Conservation (phyloP, 1,284 basidiomycete species). For the Wallemia hederae region DNA sequence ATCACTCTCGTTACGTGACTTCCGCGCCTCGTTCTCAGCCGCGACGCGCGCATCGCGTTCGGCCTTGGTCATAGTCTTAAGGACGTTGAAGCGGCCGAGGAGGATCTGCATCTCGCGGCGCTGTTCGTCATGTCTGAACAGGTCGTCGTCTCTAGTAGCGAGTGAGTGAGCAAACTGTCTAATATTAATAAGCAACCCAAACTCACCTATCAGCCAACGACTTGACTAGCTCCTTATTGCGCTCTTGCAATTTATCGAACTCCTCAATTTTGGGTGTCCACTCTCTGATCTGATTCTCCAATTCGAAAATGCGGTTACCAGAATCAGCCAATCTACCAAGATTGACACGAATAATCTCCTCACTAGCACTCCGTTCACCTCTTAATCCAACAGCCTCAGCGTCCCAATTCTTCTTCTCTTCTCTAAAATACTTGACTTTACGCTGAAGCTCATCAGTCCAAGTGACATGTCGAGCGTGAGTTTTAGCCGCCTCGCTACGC, state of each 20-base stretch:
- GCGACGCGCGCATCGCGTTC: neutral
- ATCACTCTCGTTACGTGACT: neutral
- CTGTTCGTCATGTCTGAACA: neutral
- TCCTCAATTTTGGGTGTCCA: neutral
- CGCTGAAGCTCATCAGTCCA: conserved; percentile 15
- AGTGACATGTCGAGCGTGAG: conserved; percentile 14
- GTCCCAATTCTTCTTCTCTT: conserved; percentile 13
- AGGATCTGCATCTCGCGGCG: neutral
- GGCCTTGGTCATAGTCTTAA: neutral
- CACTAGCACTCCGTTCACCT: conserved; percentile 10
- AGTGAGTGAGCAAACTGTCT: neutral
- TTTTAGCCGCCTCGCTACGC: conserved; percentile 11
- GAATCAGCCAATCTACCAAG: conserved; percentile 13
- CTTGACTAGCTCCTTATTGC: neutral
- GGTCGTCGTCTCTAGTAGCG: neutral
- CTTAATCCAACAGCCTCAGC: conserved; percentile 11
- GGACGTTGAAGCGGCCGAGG: neutral
- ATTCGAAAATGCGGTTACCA: conserved; percentile 10
- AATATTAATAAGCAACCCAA: too few species aligned
- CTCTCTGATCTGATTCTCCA: conserved; percentile 1
- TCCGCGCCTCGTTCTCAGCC: neutral
- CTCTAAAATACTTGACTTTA: conserved; percentile 12
- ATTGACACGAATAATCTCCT: conserved; percentile 8
- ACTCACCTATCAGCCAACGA: neutral
- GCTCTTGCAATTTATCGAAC: neutral